Conservation (phyloP, 75 land plant genomes). For the Chamaecyparis obtusa region DNA sequence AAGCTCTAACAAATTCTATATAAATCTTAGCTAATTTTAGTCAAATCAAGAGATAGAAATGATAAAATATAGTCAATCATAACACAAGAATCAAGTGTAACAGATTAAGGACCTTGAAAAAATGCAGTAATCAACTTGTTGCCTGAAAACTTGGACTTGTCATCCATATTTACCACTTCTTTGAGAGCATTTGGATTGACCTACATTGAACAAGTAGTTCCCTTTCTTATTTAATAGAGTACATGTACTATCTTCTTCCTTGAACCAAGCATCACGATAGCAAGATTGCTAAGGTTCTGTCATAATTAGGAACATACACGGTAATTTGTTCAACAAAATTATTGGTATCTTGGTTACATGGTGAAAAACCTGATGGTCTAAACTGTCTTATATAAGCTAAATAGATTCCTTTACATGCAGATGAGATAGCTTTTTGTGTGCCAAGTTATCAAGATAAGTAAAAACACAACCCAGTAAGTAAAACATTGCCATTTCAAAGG, state of each 20-base stretch:
- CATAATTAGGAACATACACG: constrained; percentile 4
- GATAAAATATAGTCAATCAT: neutral
- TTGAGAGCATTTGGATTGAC: neutral
- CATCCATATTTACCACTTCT: constrained; percentile 4
- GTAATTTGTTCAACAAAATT: neutral
- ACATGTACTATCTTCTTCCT: constrained; percentile 83
- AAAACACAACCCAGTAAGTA: neutral
- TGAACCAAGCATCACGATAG: constrained; percentile 80
- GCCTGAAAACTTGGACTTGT: constrained; percentile 16
- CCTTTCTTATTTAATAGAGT: constrained; percentile 52
- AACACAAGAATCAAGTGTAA: constrained; percentile 1
- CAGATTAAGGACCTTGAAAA: constrained; percentile 39
- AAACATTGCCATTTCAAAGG: neutral
- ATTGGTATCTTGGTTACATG: neutral
- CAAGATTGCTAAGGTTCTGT: constrained; percentile 74
- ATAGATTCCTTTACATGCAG: neutral
- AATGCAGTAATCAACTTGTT: constrained; percentile 85
- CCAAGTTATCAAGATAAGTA: neutral
- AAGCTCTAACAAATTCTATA: neutral
- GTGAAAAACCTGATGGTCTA: neutral
- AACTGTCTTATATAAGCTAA: neutral
- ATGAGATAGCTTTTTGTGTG: neutral
- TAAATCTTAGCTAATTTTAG: neutral
- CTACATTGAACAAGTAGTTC: neutral
- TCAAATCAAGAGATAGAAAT: neutral